Conservation (phyloP, 1,284 basidiomycete genomes). For the Acaromyces ingoldii region DNA sequence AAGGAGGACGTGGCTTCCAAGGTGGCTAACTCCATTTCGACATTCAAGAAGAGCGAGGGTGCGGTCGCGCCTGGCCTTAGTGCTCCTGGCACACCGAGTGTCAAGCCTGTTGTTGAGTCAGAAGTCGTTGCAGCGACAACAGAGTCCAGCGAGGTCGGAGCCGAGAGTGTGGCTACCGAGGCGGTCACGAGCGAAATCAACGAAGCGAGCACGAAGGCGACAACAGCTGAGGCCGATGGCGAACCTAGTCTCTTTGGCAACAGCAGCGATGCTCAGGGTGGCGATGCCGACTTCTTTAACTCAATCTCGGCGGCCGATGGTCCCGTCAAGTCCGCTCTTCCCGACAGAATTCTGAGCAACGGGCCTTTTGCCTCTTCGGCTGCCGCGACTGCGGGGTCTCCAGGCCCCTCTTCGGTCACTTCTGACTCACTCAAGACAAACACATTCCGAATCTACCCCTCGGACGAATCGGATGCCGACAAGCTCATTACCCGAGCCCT, state of each 20-base stretch:
- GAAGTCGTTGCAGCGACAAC: not conserved
- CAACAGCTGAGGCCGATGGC: slow-evolving; percentile 8
- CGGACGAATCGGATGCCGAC: slow-evolving; percentile 81
- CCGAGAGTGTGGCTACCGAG: slow-evolving; percentile 3
- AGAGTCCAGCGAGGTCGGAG: not conserved
- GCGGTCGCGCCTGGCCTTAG: slow-evolving; percentile 2
- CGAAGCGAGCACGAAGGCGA: not conserved
- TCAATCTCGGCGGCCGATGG: slow-evolving; percentile 56
- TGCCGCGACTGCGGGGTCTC: slow-evolving; percentile 57
- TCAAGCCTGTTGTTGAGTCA: not conserved
- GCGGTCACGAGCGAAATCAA: not conserved
- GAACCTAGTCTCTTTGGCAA: slow-evolving; percentile 80
- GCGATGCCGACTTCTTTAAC: slow-evolving; percentile 78
- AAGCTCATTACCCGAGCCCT: slow-evolving; percentile 84
- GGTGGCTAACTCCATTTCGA: slow-evolving; percentile 75
- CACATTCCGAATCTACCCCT: slow-evolving; percentile 86
- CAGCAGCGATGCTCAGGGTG: slow-evolving; percentile 59
- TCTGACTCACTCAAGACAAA: slow-evolving; percentile 65
- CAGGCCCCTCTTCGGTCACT: slow-evolving; percentile 64
- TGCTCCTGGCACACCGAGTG: not conserved
- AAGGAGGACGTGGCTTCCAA: slow-evolving; percentile 76
- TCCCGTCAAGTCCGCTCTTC: slow-evolving; percentile 57
- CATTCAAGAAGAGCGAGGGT: slow-evolving; percentile 53
- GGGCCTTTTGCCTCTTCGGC: slow-evolving; percentile 62
- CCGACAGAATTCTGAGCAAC: no score